phyloP scores from a whole-genome alignment of 1,139 yeast genomes.

The Sugiyamaella grinbergsii region DNA sequence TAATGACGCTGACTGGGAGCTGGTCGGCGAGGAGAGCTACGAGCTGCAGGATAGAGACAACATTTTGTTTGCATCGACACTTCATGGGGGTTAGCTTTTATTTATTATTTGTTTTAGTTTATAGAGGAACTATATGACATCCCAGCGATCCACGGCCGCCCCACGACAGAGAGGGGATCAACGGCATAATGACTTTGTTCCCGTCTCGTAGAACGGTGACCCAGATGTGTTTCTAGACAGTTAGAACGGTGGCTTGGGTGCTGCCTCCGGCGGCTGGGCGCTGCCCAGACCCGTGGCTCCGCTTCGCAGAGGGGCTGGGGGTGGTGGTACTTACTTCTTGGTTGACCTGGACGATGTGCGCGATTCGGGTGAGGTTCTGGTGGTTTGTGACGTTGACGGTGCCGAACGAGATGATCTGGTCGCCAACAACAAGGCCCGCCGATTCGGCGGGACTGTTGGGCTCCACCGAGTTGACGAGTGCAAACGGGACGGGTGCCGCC shows the following conservation, averaged over 20 bases:
- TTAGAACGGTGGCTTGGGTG: slow-evolving; percentile 5
- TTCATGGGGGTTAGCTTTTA: slow-evolving; percentile 78
- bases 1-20: slow-evolving; percentile 96
- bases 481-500: slow-evolving; percentile 52
- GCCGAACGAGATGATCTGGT: slow-evolving; percentile 57
- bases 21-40: slow-evolving; percentile 85
- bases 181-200: slow-evolving; percentile 36
- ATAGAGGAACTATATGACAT: slow-evolving; percentile 58
- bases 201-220: slow-evolving; percentile 47
- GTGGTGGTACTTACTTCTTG: slow-evolving; percentile 19
- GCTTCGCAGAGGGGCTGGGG: background rate
- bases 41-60: slow-evolving; percentile 73
- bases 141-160: slow-evolving; percentile 74
- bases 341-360: slow-evolving; percentile 35
- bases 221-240: slow-evolving; percentile 37
- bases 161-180: slow-evolving; percentile 64
- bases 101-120: background rate
- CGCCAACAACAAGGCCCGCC: slow-evolving; percentile 46
- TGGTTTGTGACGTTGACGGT: slow-evolving; percentile 57
- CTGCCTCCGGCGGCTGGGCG: slow-evolving; percentile 4
- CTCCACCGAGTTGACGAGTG: slow-evolving; percentile 51
- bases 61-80: slow-evolving; percentile 84
- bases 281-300: background rate
- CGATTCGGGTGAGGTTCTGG: slow-evolving; percentile 48
- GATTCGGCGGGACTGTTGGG: slow-evolving; percentile 38